Evolutionary conservation across 805 yeast genomes (phyloP), one percentile per base, ranked within the genome.

Genomic region (Dipodascopsis uninucleata): DNA sequence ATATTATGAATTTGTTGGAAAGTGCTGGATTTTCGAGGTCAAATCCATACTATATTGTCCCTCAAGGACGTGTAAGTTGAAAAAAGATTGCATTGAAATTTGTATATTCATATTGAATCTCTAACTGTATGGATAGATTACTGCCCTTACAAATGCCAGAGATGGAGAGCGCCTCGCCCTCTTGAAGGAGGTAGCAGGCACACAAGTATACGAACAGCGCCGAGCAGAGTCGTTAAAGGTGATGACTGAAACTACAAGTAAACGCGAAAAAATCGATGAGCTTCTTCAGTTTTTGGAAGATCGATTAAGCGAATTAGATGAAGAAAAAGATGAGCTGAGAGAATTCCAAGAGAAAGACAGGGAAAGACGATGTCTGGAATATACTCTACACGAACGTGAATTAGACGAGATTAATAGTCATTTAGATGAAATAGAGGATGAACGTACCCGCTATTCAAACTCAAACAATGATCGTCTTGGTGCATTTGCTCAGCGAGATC

Each of bases 1-100:
- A 88, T 60, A 74, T 89, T 12, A 79, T 81, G 78, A 83, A 85
- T 52, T 67, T 86, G 52, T 70, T 89, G 28, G 97, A 90, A 62
- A 81, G 85, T 58, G 95, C 96, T 0, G 98, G 98, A 0, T 87
- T 93, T 60, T 84, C 95, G 0, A 75, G 84, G 49, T 79, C 87
- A 4, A 89, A 88, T 53, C 96, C 97, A 1, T 90, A 89, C 64
- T 90, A 90, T 62, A 90, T 93, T 56, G 97, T 93, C 4, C 97
- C 98, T 0, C 98, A 93, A 65, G 98, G 98, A 17, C 74, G 85
- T 57, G 86, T 40, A 22, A 6, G 43, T 23, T 10, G 12, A 20
- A 17, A 17, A 20, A 9, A 20, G 22, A 12, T 17, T 1, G 16
- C 3, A 12, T 3, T n/a, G n/a, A n/a, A n/a, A 17, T 10, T 9